phyloP scores from a whole-genome alignment of 1,284 basidiomycete genomes.

The Termitomyces sp. region DNA sequence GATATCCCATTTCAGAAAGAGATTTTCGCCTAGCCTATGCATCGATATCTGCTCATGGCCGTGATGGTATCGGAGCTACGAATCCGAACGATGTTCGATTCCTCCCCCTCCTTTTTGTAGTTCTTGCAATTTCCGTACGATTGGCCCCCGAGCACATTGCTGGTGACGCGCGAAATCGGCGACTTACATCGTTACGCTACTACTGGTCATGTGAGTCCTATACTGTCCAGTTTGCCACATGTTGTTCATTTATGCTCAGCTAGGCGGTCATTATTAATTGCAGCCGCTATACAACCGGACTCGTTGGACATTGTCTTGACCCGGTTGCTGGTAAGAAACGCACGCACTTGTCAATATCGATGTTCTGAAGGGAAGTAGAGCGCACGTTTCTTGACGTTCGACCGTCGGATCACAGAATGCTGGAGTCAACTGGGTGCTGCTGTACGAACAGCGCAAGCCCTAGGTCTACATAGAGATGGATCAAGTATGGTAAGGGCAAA shows the following conservation, averaged over 20 bases:
- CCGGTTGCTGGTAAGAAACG: constrained; percentile 65
- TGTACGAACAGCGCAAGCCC: constrained; percentile 88
- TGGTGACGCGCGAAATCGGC: constrained; percentile 69
- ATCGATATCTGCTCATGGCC: constrained; percentile 72
- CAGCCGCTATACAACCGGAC: constrained; percentile 87
- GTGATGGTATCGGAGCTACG: constrained; percentile 48
- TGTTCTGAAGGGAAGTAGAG: constrained; percentile 47
- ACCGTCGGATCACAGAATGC: constrained; percentile 86
- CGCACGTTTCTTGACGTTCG: constrained; percentile 86
- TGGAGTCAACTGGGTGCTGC: constrained; percentile 95
- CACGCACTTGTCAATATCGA: constrained; percentile 14
- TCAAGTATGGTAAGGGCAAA: constrained; percentile 64
- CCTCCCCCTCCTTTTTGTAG: constrained; percentile 86
- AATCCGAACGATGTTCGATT: constrained; percentile 85
- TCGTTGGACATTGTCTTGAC: constrained; percentile 87
- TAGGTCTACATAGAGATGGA: constrained; percentile 90
- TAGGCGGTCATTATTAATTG: constrained; percentile 79
- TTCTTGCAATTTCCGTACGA: constrained; percentile 86
- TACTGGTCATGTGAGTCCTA: constrained; percentile 85
- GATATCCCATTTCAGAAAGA: constrained; percentile 86
- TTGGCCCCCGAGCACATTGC: constrained; percentile 81
- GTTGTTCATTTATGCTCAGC: constrained; percentile 43
- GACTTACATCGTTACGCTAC: constrained; percentile 79
- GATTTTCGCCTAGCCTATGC: constrained; percentile 81
- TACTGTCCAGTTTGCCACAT: background rate